Evolutionary conservation across 1,139 yeast species (phyloP).

Genomic region (Sugiyamaella japonica): DNA sequence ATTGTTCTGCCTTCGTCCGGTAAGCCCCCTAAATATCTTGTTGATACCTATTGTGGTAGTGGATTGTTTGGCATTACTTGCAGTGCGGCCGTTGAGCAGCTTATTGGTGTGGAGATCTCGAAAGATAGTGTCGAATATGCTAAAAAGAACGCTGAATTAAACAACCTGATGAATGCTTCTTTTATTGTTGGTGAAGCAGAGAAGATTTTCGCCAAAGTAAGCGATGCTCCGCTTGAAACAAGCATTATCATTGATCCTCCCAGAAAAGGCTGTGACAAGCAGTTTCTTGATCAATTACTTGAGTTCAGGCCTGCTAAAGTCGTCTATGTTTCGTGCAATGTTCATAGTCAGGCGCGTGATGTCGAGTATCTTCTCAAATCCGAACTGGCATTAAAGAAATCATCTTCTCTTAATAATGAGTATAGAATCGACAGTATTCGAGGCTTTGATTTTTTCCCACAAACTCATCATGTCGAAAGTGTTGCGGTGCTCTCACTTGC

Average conservation of each 20-base stretch:
- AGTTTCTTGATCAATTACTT: slow-evolving; percentile 79
- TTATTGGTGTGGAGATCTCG: slow-evolving; percentile 91
- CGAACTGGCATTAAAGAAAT: slow-evolving; percentile 29
- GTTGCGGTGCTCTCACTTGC: slow-evolving; percentile 66
- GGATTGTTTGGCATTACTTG: slow-evolving; percentile 91
- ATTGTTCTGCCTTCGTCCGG: slow-evolving; percentile 48
- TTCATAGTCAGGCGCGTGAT: slow-evolving; percentile 96
- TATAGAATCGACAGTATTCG: slow-evolving; percentile 78
- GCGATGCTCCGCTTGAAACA: slow-evolving; percentile 69
- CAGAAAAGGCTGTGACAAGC: slow-evolving; percentile 92
- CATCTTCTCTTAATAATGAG: slow-evolving; percentile 26
- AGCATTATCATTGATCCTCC: slow-evolving; percentile 96
- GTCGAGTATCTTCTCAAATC: slow-evolving; percentile 78
- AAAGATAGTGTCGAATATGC: slow-evolving; percentile 93
- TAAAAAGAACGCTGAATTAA: slow-evolving; percentile 70
- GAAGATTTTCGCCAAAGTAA: slow-evolving; percentile 75
- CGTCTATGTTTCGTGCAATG: slow-evolving; percentile 94
- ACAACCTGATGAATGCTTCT: slow-evolving; percentile 71
- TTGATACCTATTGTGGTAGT: slow-evolving; percentile 97
- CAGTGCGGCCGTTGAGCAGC: slow-evolving; percentile 72
- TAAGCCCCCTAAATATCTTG: slow-evolving; percentile 59
- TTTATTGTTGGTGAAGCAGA: slow-evolving; percentile 94
- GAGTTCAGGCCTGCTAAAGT: slow-evolving; percentile 80
- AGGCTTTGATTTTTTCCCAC: slow-evolving; percentile 98
- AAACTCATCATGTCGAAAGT: slow-evolving; percentile 95